Base-by-base conservation (phyloP, 2,329 filamentous ascomycete genomes). In the Ramularia collo-cygni region DNA sequence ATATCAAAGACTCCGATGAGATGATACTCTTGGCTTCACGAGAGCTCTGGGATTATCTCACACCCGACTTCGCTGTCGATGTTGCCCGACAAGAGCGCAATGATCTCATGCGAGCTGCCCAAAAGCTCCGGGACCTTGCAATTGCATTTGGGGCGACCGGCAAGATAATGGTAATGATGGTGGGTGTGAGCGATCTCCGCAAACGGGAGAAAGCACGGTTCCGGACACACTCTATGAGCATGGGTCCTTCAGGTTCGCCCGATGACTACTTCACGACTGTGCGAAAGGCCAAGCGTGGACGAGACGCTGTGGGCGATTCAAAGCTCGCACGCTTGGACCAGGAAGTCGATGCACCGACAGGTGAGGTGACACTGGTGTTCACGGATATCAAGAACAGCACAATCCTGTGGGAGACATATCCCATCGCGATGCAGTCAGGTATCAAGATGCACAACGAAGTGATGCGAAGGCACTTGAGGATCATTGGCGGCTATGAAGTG, bases 341-440 rank as follows among this genome's bases (percentile, higher is more conserved):
- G 38, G 90, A 95, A 65, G 89, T 96, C 35, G 85, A 90, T 46
- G 86, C 92, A 9, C 92, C 92, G 0, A 86, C 81, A 1, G 90
- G 90, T 33, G 86, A 94, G 55, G 79, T 96, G 35, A 85, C 87
- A 29, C 87, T 98, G 57, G 88, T 94, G 35, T 98, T 98, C 62
- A 98, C 92, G 0, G 92, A 98, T 68, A 98, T 98, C 74, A 96
- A 96, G 71, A 95, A 90, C 67, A 96, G 90, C 16, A 98, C 92
- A 1, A 80, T 85, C 28, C 71, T 98, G 5, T 98, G 92, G 92
- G 92, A 98, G 64, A 88, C 87, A 39, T 93, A 90, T 59, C 87
- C 89, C 1, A 84, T 84, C 46, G 89, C 92, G 14, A 98, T 98
- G 92, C 79, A 90, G 55, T 90, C 89, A 10, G 89, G 89, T 13